Evolutionary conservation across 2,329 filamentous ascomycete species (phyloP), one percentile per base, ranked within the genome.

Genomic region (Ceratocystis smalleyi): DNA sequence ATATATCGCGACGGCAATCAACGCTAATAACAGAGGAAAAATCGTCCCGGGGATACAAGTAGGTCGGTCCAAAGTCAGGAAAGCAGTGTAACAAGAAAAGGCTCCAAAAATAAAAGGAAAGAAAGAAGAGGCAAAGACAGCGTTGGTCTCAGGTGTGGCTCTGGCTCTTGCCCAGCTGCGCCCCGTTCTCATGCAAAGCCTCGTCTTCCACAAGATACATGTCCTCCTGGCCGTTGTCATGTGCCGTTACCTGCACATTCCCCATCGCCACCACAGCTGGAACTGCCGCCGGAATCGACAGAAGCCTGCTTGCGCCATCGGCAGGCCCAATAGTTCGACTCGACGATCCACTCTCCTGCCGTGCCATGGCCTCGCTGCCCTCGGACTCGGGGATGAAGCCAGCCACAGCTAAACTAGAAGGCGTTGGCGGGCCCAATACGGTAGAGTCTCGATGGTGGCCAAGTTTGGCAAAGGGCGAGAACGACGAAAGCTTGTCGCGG

Each of bases 151-250:
- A 35, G 7, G 54, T 32, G 54, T 57, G 27, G 12, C 54, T 57
- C 27, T n/a, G 54, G 54, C 54, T 57, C 7, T n/a, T 57, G 1
- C 15, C 30, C 54, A 57, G 27, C 19, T 22, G 54, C 7, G 54
- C 17, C 3, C 54, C 10, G 10, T 40, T 40, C 35, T 40, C 54
- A 17, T 57, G 54, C n/a, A 30, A 15, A 22, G 43, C 61, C 40
- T 61, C 62, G 30, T 64, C 62, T 15, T 66, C 65, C 17, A 66
- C 65, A 30, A 66, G 51, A 30, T 63, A 66, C 62, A 66, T 64
- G n/a, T 66, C 65, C 43, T 66, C 65, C 4, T 43, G 43, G 8
- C 65, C 65, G 47, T 66, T 66, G 27, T 43, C 62, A n/a, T 64
- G 62, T 27, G 49, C 63, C 27, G 65, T 66, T 15, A 66, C 51